A percentile compares a stretch with the other conserved stretches of the same genome.
phyloP scores from a whole-genome alignment of 768 basidiomycete genomes.

The Russula sp. region DNA sequence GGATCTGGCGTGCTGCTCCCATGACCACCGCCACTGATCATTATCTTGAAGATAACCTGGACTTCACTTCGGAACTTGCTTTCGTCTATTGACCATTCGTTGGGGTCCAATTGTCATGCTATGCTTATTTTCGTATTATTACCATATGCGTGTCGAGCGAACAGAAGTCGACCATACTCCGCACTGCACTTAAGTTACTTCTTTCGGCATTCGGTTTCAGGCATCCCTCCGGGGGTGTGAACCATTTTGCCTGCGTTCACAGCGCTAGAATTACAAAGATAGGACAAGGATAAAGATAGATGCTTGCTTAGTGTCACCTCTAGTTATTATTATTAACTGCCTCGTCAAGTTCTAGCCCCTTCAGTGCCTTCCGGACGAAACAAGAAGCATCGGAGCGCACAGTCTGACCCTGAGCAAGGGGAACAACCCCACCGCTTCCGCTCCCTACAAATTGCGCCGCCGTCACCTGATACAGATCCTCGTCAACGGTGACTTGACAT shows the following conservation, averaged over 20 bases:
- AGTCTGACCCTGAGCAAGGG: slow-evolving; percentile 15
- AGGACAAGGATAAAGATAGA: background rate
- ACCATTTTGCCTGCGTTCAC: slow-evolving; percentile 1
- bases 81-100: slow-evolving; percentile 20
- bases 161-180: background rate
- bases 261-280: background rate
- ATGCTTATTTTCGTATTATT: slow-evolving; percentile 23
- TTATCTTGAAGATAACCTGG: slow-evolving; percentile 18
- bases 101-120: slow-evolving; percentile 9
- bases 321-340: slow-evolving; percentile 4
- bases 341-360: slow-evolving; percentile 14
- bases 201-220: slow-evolving; percentile 9
- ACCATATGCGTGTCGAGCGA: slow-evolving; percentile 10
- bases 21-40: slow-evolving; percentile 12
- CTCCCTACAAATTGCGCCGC: slow-evolving; percentile 57
- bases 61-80: slow-evolving; percentile 20
- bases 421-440: slow-evolving; percentile 17
- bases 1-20: slow-evolving; percentile 22
- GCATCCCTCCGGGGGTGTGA: slow-evolving; percentile 1
- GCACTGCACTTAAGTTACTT: background rate
- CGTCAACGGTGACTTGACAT: slow-evolving; percentile 46
- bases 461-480: slow-evolving; percentile 58
- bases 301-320: slow-evolving; percentile 8
- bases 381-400: slow-evolving; percentile 14
- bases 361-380: slow-evolving; percentile 22